Percentiles rank a stretch among this genome's conserved stretches.
Conservation (phyloP, 495 filamentous ascomycete species). For the Lasiosphaeria hispida region DNA sequence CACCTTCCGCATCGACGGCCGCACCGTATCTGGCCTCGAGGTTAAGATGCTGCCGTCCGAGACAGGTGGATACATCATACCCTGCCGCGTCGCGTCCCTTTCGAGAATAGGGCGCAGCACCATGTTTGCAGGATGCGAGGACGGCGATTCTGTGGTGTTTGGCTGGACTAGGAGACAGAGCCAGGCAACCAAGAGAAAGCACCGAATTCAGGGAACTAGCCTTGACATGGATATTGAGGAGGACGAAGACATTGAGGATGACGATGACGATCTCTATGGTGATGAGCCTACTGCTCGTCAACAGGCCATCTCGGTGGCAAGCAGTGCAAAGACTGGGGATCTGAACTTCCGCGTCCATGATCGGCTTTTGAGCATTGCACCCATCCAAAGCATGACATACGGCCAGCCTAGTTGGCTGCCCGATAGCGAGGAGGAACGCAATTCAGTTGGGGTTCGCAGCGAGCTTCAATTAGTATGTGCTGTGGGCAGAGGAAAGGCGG, state of each 20-base stretch:
- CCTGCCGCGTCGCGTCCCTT: constrained; percentile 65
- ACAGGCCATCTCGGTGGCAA: constrained; percentile 25
- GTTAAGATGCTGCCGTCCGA: constrained; percentile 61
- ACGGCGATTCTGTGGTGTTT: constrained; percentile 77
- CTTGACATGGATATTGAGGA: constrained; percentile 55
- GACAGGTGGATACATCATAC: constrained; percentile 58
- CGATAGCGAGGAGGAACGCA: constrained; percentile 43
- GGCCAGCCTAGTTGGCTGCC: constrained; percentile 49
- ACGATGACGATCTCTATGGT: constrained; percentile 59
- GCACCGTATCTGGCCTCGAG: constrained; percentile 82
- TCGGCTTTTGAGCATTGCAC: constrained; percentile 68
- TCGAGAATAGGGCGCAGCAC: constrained; percentile 64
- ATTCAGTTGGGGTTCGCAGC: constrained; percentile 43
- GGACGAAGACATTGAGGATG: constrained; percentile 51
- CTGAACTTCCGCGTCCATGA: constrained; percentile 78
- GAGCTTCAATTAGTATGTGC: constrained; percentile 70
- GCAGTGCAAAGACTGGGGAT: constrained; percentile 50
- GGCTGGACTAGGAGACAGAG: constrained; percentile 66
- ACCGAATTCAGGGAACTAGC: constrained; percentile 45
- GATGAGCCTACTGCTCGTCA: constrained; percentile 54
- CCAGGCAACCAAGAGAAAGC: constrained; percentile 52
- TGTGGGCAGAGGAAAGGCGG: constrained; percentile 65
- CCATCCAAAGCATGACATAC: constrained; percentile 68
- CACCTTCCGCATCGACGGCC: constrained; percentile 84
- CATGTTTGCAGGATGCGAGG: constrained; percentile 82